These are phyloP conservation scores for Ananas comosus DNA, from an alignment of 176 grass and related monocot genomes.

Conservation along the genomic window DNA sequence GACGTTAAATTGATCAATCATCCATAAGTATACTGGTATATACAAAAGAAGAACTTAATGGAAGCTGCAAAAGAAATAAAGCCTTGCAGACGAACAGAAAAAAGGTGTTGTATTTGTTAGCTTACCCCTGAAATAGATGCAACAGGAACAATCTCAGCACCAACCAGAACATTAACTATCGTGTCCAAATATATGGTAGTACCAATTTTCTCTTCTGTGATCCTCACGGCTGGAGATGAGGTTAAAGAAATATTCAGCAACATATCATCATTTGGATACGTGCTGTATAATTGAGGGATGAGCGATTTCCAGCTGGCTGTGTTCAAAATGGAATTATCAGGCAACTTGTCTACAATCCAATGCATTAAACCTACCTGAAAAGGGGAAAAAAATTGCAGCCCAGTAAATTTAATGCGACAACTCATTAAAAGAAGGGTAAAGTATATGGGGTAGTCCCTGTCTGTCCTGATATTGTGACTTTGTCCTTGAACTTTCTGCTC, in stretches of 20 bases:
- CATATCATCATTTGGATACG: conserved; percentile 91
- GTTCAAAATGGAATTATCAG: conserved; percentile 78
- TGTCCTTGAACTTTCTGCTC: too few relatives aligned
- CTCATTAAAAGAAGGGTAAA: conserved; percentile 4
- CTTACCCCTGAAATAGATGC: conserved; percentile 90
- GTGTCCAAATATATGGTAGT: conserved; percentile 55
- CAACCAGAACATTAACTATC: conserved; percentile 72
- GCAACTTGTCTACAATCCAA: conserved; percentile 73
- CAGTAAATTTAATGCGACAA: too few relatives aligned
- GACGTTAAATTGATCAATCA: neutral
- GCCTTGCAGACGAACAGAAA: neutral
- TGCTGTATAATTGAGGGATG: conserved; percentile 75
- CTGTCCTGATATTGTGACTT: too few relatives aligned
- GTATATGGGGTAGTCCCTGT: too few relatives aligned
- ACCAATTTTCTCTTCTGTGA: conserved; percentile 58
- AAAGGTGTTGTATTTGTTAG: conserved; percentile 1
- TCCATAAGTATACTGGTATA: neutral
- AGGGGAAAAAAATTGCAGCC: neutral
- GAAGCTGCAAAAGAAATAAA: conserved; percentile 1
- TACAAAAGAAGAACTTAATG: neutral
- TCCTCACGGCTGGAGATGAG: conserved; percentile 56
- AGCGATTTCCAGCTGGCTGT: conserved; percentile 84
- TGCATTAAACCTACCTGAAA: conserved; percentile 76
- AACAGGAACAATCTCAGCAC: conserved; percentile 49
- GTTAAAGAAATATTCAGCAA: conserved; percentile 72